Conservation (phyloP, 2,329 filamentous ascomycete genomes). For the Fusarium annulatum region DNA sequence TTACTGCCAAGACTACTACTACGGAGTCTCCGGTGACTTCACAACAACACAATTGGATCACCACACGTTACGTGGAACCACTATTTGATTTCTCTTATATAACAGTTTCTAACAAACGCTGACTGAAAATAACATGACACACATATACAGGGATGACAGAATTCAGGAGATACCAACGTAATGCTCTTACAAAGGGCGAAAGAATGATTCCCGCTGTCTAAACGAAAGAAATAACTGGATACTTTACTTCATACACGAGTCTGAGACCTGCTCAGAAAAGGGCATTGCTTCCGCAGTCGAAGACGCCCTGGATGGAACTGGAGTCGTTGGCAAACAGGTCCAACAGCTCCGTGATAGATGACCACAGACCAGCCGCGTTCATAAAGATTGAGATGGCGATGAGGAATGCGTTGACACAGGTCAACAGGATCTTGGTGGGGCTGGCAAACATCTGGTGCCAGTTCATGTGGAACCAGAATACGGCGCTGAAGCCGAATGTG, state of each 20-base stretch:
- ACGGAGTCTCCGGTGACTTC: constrained; percentile 34
- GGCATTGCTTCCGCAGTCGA: constrained; percentile 51
- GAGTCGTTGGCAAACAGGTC: constrained; percentile 46
- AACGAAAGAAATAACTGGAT: constrained; percentile 25
- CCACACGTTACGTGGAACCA: constrained; percentile 35
- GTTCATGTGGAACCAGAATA: constrained; percentile 53
- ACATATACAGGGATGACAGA: constrained; percentile 37
- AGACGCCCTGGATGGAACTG: constrained; percentile 46
- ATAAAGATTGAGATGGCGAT: constrained; percentile 50
- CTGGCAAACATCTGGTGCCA: constrained; percentile 46
- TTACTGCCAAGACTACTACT: constrained; percentile 27
- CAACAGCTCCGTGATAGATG: constrained; percentile 47
- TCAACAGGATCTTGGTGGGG: constrained; percentile 46
- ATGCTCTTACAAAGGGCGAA: constrained; percentile 29
- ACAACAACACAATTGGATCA: constrained; percentile 26
- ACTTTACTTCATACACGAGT: constrained; percentile 12
- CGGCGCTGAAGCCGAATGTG: constrained; percentile 51
- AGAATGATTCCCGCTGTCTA: constrained; percentile 28
- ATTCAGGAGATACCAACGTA: constrained; percentile 17
- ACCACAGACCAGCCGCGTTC: constrained; percentile 51
- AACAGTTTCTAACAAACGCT: constrained; percentile 37
- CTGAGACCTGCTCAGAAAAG: constrained; percentile 44
- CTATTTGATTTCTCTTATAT: constrained; percentile 45
- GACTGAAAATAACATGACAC: constrained; percentile 40
- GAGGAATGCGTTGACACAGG: constrained; percentile 47